Conservation (phyloP, 768 basidiomycete species). For the Leccinum ochraceum region DNA sequence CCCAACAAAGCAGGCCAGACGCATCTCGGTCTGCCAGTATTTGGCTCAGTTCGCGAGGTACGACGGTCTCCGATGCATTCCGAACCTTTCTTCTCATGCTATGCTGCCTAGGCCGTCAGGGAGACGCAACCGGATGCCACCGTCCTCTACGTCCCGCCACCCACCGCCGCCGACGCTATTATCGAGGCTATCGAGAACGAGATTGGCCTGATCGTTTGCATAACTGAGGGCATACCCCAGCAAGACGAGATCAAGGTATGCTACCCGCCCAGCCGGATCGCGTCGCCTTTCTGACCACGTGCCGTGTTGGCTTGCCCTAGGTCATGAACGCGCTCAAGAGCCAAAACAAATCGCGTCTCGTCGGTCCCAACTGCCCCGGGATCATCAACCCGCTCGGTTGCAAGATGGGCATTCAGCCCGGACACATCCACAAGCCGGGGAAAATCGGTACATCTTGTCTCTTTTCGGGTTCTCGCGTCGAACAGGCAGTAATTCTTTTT, state of each 20-base stretch:
- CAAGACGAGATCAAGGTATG: conserved; percentile 89
- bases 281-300: conserved; percentile 3
- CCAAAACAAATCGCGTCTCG: conserved; percentile 92
- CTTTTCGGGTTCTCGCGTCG: neutral
- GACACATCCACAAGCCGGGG: conserved; percentile 95
- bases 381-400: conserved; percentile 97
- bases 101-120: conserved; percentile 68
- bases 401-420: conserved; percentile 99
- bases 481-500: neutral
- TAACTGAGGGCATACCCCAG: conserved; percentile 99
- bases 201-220: conserved; percentile 95
- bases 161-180: conserved; percentile 93
- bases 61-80: conserved; percentile 11
- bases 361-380: conserved; percentile 98
- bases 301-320: conserved; percentile 36
- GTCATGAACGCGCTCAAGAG: conserved; percentile 92
- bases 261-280: conserved; percentile 3
- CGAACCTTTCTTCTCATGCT: conserved; percentile 5
- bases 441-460: conserved; percentile 71
- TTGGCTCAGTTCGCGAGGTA: conserved; percentile 89
- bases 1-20: conserved; percentile 95
- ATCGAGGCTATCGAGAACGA: conserved; percentile 99
- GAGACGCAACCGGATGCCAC: conserved; percentile 90
- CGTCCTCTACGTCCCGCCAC: conserved; percentile 98
- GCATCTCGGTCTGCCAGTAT: conserved; percentile 94